phyloP scores from a whole-genome alignment of 352 stramenopile genomes.

The Pythium monospermum region DNA sequence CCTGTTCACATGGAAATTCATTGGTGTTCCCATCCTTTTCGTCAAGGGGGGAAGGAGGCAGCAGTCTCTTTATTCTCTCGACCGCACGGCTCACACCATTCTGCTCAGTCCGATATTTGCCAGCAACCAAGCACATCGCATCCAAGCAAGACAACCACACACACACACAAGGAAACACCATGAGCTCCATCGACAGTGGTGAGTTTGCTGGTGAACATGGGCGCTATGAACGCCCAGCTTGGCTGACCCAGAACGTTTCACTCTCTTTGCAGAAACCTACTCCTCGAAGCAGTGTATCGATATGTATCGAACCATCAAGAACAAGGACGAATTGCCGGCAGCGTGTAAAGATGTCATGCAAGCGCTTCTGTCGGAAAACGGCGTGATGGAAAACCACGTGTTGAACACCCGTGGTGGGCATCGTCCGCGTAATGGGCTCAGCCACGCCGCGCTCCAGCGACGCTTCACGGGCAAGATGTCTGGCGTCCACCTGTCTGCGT shows the following conservation, averaged over 20 bases:
- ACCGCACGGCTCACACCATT: background rate
- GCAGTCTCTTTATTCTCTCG: no score
- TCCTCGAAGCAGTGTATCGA: conserved; percentile 54
- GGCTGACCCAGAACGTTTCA: background rate
- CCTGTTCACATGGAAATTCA: background rate
- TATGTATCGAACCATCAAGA: conserved; percentile 65
- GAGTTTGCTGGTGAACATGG: no score
- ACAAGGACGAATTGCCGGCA: conserved; percentile 72
- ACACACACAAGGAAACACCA: no score
- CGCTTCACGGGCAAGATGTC: conserved; percentile 85
- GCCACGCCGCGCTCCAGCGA: conserved; percentile 68
- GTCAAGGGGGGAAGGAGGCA: no score
- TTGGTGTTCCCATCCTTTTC: background rate
- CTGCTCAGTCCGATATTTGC: conserved; percentile 2
- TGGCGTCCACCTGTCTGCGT: conserved; percentile 47
- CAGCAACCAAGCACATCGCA: background rate
- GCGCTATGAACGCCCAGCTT: background rate
- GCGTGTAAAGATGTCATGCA: conserved; percentile 77
- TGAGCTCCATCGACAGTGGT: no score
- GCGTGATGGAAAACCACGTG: conserved; percentile 62
- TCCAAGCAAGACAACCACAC: background rate
- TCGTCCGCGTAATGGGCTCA: conserved; percentile 57
- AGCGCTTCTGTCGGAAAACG: conserved; percentile 55
- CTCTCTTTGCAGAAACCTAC: conserved; percentile 7
- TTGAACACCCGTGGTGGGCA: conserved; percentile 60